phyloP scores from a whole-genome alignment of 495 filamentous ascomycete species.

The Cairneyella variabilis region DNA sequence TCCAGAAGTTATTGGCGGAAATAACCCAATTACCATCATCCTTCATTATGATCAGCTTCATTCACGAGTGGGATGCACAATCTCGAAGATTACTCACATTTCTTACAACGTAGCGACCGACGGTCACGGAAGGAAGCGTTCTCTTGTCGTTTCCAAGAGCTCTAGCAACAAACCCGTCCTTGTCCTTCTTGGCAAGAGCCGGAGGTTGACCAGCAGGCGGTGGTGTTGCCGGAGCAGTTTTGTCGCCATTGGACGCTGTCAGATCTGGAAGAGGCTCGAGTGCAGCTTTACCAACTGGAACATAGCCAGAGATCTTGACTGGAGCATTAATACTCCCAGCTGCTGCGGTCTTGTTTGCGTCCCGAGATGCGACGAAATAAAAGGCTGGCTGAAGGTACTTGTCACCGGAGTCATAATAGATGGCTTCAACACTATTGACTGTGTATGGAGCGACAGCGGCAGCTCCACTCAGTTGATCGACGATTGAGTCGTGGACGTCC shows the following conservation, averaged over 20 bases:
- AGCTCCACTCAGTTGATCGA: neutral
- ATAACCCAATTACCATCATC: neutral
- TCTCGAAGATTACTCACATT: too few species aligned
- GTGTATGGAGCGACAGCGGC: neutral
- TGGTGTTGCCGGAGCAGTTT: neutral
- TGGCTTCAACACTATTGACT: neutral
- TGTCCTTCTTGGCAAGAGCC: neutral
- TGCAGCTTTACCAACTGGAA: neutral
- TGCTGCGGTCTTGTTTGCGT: neutral
- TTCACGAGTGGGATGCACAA: too few species aligned
- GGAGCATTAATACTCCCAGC: neutral
- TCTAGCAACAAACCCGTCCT: neutral
- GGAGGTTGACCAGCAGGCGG: neutral
- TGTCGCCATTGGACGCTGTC: neutral
- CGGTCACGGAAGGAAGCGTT: neutral
- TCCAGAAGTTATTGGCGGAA: conserved; percentile 1
- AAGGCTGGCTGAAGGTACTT: neutral
- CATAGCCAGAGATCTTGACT: conserved; percentile 1
- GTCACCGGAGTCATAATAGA: neutral
- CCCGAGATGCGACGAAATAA: neutral
- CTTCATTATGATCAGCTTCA: too few species aligned
- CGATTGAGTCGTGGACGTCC: neutral
- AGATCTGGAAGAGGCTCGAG: conserved; percentile 2
- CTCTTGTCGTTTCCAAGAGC: neutral
- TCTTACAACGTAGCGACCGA: neutral